Percentiles rank a stretch among this genome's conserved stretches.
These are phyloP conservation scores for Mortierella sp. DNA, from an alignment of 371 early-diverging fungal species.

Conservation along the genomic window DNA sequence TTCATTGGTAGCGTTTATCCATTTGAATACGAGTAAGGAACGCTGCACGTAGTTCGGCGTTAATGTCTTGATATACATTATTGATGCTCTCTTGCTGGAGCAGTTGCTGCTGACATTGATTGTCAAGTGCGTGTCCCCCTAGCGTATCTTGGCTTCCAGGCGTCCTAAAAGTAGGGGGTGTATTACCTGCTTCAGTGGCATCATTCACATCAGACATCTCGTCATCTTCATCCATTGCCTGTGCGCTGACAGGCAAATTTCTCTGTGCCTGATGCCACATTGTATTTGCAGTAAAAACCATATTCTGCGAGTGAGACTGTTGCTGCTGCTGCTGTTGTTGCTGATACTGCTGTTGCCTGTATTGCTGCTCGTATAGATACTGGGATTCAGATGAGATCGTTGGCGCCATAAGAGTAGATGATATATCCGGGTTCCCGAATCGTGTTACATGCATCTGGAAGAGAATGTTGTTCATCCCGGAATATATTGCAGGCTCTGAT, in stretches of 20 bases:
- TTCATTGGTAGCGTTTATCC: slow-evolving; percentile 25
- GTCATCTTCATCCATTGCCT: slow-evolving; percentile 37
- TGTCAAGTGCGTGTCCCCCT: not conserved
- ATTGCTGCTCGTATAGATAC: not conserved
- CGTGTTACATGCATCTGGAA: slow-evolving; percentile 39
- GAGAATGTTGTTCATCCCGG: slow-evolving; percentile 43
- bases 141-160: not conserved
- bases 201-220: slow-evolving; percentile 41
- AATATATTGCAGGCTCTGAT: slow-evolving; percentile 10
- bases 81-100: not conserved
- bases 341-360: slow-evolving; percentile 18
- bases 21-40: slow-evolving; percentile 38
- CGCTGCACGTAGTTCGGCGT: slow-evolving; percentile 50
- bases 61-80: slow-evolving; percentile 39
- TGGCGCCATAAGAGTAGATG: not conserved
- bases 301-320: not conserved
- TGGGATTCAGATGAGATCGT: not conserved
- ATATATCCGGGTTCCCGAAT: slow-evolving; percentile 32
- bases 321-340: slow-evolving; percentile 10
- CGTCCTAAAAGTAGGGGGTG: not conserved
- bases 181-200: too few species aligned
- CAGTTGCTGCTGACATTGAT: slow-evolving; percentile 10
- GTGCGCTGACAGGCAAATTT: not conserved
- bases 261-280: slow-evolving; percentile 19
- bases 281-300: slow-evolving; percentile 15